Evolutionary conservation across 805 yeast species (phyloP), one percentile per base, ranked within the genome.

Genomic region (Saccharomycopsis olivae): DNA sequence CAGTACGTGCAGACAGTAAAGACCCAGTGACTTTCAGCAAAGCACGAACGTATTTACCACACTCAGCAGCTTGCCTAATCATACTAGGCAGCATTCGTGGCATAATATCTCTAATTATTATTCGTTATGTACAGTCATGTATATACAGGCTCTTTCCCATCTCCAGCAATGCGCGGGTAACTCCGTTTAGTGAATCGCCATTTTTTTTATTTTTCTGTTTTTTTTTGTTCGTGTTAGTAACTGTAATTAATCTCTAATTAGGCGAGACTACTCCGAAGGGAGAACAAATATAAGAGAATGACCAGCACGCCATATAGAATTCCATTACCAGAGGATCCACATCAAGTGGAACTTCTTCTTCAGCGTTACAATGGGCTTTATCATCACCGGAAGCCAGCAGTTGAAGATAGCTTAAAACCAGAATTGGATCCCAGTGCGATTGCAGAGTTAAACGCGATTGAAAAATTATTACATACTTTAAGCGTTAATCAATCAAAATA

Each of bases 1-100:
- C 92, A 31, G 57, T 58, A n/a, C 52, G 51, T 0, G 88, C 85
- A 4, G 52, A 38, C 2, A 47, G 51, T 1, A 62, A n/a, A 14
- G 36, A 36, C 5, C 39, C 28, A 9, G 39, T 30, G 14, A 51
- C 49, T 8, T 45, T 40, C 0, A 54, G 38, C 2, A 56, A 43
- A 13, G 13, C n/a, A 28, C 11, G 10, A 29, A 21, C 11, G 14
- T 9, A 13, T 10, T 25, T 11, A 2, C 28, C 33, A 4, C 19
- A 33, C 9, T 11, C 14, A 5, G 9, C 5, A 6, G 36, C 28
- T n/a, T 8, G n/a, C 9, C 28, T 13, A 10, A 33, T 8, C 13
- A 21, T 13, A 16, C 5, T 5, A 6, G 48, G 48, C 10, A 39
- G 15, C 17, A 45, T 19, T 5, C 48, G 36, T 25, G 48, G 46